Evolutionary conservation across 306 rosid genomes (phyloP), one percentile per base, ranked within the genome.

Genomic region (Vigna nakashimae): DNA sequence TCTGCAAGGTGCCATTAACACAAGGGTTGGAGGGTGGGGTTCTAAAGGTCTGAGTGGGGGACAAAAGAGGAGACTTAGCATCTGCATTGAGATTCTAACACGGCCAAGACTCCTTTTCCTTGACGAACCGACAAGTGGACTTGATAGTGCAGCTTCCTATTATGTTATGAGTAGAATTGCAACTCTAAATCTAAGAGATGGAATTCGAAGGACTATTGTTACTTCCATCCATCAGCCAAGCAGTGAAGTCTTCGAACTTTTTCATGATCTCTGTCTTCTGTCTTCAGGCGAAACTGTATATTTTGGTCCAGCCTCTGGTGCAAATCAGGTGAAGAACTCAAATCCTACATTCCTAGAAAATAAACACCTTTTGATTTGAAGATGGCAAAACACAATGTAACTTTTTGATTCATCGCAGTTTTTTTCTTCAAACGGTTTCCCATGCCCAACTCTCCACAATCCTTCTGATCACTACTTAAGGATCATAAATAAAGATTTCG

Each of bases 41-140:
- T 40, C 48, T 3, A 87, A 83, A 60, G 93, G 96, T 9, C 83
- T 91, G 0, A 89, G 89, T 67, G 93, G 92, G 6, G 97, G 97
- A 30, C 90, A 89, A 55, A 86, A 73, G 83, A 86, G 98, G 49
- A 80, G 98, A 76, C 89, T 92, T 28, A 89, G 96, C 84, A 86
- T 92, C 40, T 90, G 98, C 77, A 87, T 90, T 13, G 96, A 90
- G 67, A 83, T 92, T 34, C 73, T 92, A 6, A 89, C 93, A 6
- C 82, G 84, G 1, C 97, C 97, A 0, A 86, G 46, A 34, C 92
- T 92, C 62, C 87, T 92, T 3, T 90, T 92, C 69, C 93, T 90
- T 51, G 97, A 92, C 59, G 96, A 92, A 73, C 97, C 96, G 12
- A 92, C 96, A 0, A 90, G 92, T 63, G 96, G 97, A 1, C 90